Evolutionary conservation across 768 basidiomycete species (phyloP), one percentile per base, ranked within the genome.

Genomic region (Albatrellus ellisii): DNA sequence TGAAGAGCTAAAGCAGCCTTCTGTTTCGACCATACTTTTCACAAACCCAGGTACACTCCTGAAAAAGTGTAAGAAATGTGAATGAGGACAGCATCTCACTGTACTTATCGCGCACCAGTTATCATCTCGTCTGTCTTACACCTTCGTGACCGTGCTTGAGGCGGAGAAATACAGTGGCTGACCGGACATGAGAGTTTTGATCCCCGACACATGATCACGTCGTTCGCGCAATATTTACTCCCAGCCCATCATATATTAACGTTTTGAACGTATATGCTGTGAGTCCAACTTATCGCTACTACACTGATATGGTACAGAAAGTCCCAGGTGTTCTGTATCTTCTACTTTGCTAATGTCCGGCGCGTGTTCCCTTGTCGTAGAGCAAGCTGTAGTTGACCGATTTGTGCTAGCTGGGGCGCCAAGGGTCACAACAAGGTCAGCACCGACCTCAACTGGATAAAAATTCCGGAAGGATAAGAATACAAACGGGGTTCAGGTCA

Each of bases 161-260:
- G 24, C 8, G 22, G 24, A 26, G 24, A 26, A 24, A 36, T 5
- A 17, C 37, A 17, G 33, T 45, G 24, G 46, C 32, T 34, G 26
- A 36, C 35, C 8, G 27, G 24, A n/a, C 42, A 39, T 6, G 54
- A 36, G 55, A 94, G 79, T 79, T 95, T 95, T 52, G 91, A 98
- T 52, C 94, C 94, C 2, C 94, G 91, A 89, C 94, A 99, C 58
- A 86, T 99, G 88, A 69, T 99, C 54, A 97, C 94, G 0, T 88
- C 83, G 5, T 92, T 97, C 63, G 21, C 91, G n/a, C 94, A 91
- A 57, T 92, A 92, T 55, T 59, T 85, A 20, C 70, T 94, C 47
- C 77, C 95, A 68, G 86, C 90, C 94, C 94, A 3, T 89, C 88
- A 0, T 97, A 92, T 53, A 92, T 94, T 55, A 75, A 81, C 42